Base-by-base conservation (phyloP, 352 stramenopile species). In the Phytophthora fragariaefolia region DNA sequence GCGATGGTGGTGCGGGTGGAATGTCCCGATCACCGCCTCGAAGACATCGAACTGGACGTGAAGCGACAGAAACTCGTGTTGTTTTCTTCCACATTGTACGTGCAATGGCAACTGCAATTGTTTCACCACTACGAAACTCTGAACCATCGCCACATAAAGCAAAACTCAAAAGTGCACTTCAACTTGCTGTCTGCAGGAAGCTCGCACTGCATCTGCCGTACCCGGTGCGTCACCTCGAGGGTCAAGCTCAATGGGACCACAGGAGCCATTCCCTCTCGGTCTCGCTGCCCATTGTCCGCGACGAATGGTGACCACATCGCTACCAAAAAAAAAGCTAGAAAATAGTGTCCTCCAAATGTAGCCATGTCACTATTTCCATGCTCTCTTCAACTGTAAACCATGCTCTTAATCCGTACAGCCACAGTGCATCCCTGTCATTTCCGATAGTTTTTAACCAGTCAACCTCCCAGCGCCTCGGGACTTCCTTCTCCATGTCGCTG, bases 1-100 rank as follows among this genome's bases (percentile, higher is more conserved):
- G 83, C 83, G 22, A 91, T 95, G 75, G 82, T 94, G 34, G 74
- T 96, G 53, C 83, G 85, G 23, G 62, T 96, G 26, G 68, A 83
- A 24, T 92, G 90, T 62, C 87, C 87, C 6, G 47, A 54, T 10
- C 87, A 96, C 59, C 65, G 42, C 0, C 69, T 86, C 9, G 81
- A 92, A 22, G 83, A 96, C 52, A 82, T 96, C 24, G 88, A 94
- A 38, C 68, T 95, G 4, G 86, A 96, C 36, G 85, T 96, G 10
- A 92, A 87, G 67, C 74, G 73, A 26, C 83, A 95, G 24, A 94
- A 92, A 55, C 64, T 96, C 28, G 58, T 93, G 26, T 56, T 94
- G 2, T 63, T 91, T 45, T 92, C 87, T 1, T 71, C 79, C 2
- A 79, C 70, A 4, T 54, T 94, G 75, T 93, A 72, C 46, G 71